phyloP scores from a whole-genome alignment of 2,329 filamentous ascomycete genomes.

The Cucurbitaria berberidis region DNA sequence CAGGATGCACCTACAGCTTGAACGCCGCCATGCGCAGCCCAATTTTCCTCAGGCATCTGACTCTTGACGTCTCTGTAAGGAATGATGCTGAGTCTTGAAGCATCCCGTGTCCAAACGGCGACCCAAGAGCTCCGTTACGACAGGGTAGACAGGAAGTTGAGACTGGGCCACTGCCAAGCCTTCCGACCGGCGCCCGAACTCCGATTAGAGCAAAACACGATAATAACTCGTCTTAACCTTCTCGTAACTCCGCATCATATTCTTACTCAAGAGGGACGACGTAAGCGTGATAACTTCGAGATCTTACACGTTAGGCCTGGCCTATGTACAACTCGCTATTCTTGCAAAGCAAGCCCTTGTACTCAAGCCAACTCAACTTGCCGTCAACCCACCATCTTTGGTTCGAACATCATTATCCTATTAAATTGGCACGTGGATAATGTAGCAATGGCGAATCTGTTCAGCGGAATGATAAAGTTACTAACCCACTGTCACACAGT shows the following conservation, averaged over 20 bases:
- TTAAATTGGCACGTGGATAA: too few species aligned
- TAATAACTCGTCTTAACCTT: too few species aligned
- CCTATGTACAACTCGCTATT: background rate
- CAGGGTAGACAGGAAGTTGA: background rate
- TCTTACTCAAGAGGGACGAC: too few species aligned
- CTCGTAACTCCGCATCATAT: too few species aligned
- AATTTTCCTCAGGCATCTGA: slow-evolving; percentile 41
- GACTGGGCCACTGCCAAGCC: background rate
- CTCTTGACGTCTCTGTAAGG: background rate
- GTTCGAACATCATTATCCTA: too few species aligned
- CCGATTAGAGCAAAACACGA: background rate
- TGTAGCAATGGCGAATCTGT: too few species aligned
- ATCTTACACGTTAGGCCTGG: too few species aligned
- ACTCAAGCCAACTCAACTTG: too few species aligned
- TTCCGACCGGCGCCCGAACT: background rate
- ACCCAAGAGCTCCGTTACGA: background rate
- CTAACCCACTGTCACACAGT: background rate
- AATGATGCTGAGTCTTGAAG: background rate
- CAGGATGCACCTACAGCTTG: slow-evolving; percentile 19
- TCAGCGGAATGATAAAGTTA: too few species aligned
- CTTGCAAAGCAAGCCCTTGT: background rate
- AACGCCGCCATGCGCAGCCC: slow-evolving; percentile 38
- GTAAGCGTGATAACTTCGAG: too few species aligned
- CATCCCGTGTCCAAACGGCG: background rate
- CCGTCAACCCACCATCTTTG: background rate